Evolutionary conservation across 2,329 filamentous ascomycete species (phyloP).

Genomic region (Pseudogymnoascus pannorum): DNA sequence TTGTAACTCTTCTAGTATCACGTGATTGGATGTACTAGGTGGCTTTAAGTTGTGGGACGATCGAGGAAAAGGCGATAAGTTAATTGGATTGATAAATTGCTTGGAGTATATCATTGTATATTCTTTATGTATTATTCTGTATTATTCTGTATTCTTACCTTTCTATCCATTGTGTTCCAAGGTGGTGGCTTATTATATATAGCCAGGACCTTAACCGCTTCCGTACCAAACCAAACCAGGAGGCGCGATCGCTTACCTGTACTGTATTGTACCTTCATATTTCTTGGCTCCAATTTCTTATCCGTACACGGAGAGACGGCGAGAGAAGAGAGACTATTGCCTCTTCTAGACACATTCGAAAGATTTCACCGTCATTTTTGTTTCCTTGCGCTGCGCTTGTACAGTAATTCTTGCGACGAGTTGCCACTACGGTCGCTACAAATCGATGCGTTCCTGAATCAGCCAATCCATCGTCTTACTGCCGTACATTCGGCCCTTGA

Average conservation of each 20-base stretch:
- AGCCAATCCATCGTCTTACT: background rate
- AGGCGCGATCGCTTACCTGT: background rate
- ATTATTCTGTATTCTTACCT: background rate
- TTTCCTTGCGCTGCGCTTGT: background rate
- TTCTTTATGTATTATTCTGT: background rate
- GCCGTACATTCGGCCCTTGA: background rate
- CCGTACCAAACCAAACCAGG: background rate
- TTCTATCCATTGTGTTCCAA: background rate
- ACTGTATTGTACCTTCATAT: background rate
- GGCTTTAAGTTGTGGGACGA: background rate
- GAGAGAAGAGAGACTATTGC: background rate
- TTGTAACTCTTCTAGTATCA: background rate
- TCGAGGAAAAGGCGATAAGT: background rate
- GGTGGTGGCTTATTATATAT: background rate
- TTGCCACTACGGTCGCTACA: background rate
- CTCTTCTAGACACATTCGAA: background rate
- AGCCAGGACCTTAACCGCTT: background rate
- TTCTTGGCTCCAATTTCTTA: slow-evolving; percentile 6
- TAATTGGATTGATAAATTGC: background rate
- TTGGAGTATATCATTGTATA: background rate
- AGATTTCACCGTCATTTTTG: background rate
- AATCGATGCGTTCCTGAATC: slow-evolving; percentile 1
- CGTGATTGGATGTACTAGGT: background rate
- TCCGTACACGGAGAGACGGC: background rate
- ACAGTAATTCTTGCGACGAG: background rate